Conservation (phyloP, 2,329 filamentous ascomycete species). For the Didymellaceae sp. region DNA sequence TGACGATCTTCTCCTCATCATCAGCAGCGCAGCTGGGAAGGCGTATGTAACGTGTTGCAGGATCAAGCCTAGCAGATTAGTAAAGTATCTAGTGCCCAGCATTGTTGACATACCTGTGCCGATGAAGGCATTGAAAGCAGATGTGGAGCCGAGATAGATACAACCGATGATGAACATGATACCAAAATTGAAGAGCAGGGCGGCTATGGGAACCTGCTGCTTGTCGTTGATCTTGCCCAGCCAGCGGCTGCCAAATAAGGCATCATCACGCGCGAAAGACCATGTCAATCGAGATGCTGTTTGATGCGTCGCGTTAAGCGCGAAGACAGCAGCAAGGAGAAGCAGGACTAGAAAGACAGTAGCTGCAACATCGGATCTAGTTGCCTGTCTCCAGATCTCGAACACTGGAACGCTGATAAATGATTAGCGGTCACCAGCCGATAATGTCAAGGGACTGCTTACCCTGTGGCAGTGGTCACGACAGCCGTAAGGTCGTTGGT, state of each 20-base stretch:
- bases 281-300: conserved; percentile 27
- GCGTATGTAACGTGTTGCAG: conserved; percentile 38
- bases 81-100: background rate
- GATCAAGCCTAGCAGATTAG: conserved; percentile 6
- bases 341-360: conserved; percentile 20
- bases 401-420: conserved; percentile 17
- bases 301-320: conserved; percentile 21
- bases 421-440: background rate
- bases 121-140: conserved; percentile 28
- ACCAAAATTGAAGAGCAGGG: conserved; percentile 23
- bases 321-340: conserved; percentile 18
- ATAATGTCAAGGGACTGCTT: background rate
- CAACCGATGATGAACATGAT: conserved; percentile 29
- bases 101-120: conserved; percentile 10
- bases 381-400: conserved; percentile 29
- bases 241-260: conserved; percentile 21
- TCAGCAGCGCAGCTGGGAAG: conserved; percentile 35
- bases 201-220: conserved; percentile 20
- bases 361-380: conserved; percentile 19
- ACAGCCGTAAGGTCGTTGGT: conserved; percentile 19
- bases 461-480: conserved; percentile 23
- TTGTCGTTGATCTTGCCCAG: conserved; percentile 18
- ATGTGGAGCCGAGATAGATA: conserved; percentile 26
- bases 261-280: conserved; percentile 27
- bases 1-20: conserved; percentile 34